Base-by-base conservation (phyloP, 495 filamentous ascomycete genomes). In the Xylaria venustula region DNA sequence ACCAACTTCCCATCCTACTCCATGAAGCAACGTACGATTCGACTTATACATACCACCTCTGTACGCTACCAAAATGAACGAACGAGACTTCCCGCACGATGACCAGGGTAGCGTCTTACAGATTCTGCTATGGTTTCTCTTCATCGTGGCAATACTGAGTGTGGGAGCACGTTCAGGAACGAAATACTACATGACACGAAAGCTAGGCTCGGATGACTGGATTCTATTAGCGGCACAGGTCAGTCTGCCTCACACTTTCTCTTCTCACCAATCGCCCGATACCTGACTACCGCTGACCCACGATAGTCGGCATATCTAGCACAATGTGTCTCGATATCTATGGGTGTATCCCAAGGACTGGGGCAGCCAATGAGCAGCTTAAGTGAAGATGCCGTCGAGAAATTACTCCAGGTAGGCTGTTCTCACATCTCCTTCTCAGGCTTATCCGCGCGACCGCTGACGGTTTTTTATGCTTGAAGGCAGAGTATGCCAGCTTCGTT, bases 401-500 rank as follows among this genome's bases (percentile, higher is more conserved):
- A 12, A 20, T 36, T 64, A 20, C 62, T 64, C 14, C 34, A 41
- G 51, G 62, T 64, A 32, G 19, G 57, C 23, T n/a, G n/a, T n/a
- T n/a, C n/a, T 20, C 25, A 2, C 34, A 32, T 44, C 19, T 25
- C 6, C 23, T 42, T 11, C 44, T 32, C 56, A 22, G 15, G 25
- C n/a, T 15, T 19, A 7, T 7, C 2, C 7, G 8, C 26, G 7
- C 3, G 34, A 23, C 17, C 2, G 25, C 42, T 50, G 26, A 49
- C 20, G 25, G n/a, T 47, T 47, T 9, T 47, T 46, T 5, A 6
- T 19, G 22, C 37, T 51, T 61, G 25, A 64, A 79, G 74, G 64
- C 69, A 20, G 65, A 71, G 28, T 79, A 78, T 45, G 65, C 70
- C 34, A 66, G 70, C 2, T 63, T 65, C 3, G 51, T 75, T 12